Base-by-base conservation (phyloP, 2,329 filamentous ascomycete genomes). In the Cladosporium cucumerinum region DNA sequence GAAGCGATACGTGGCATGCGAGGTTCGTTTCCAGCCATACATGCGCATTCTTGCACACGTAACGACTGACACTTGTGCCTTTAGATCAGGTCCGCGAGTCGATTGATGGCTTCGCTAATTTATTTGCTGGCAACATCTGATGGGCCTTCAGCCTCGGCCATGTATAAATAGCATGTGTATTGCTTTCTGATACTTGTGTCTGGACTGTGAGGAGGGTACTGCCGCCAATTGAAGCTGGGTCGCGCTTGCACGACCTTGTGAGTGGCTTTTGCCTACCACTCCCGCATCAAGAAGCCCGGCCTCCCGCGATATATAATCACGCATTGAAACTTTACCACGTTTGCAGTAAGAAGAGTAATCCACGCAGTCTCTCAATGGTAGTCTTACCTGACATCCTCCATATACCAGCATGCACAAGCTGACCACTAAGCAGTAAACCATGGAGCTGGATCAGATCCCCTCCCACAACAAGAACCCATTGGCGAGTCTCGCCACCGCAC, bases 1-100 rank as follows among this genome's bases (percentile, higher is more conserved):
- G 69, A 70, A 61, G 68, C 69, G 14, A 39, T 70, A 28, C 46
- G 61, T 11, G 69, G 69, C 1, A 70, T 70, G 69, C 66, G 66
- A 57, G 63, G 67, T 69, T n/a, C 46, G 67, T 66, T 32, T 21
- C n/a, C 23, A 46, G 12, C 39, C 12, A 46, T 12, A 12, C 10
- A 11, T 5, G n/a, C 39, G n/a, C 25, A 28, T 18, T 2, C 4
- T 5, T 46, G 39, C 7, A 46, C 39, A 46, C n/a, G 1, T 30
- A 46, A 5, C 11, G 8, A 21, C n/a, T 46, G 39, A 46, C 39
- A 8, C 2, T 43, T 7, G 28, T 28, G 21, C 30, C 10, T 23
- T 57, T 26, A 62, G 60, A 62, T 43, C 60, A 62, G 25, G 60
- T 62, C 16, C 60, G 60, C 14, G 60, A 62, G 16, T 52, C 60